phyloP scores from a whole-genome alignment of 768 basidiomycete species.

The Mycena filopes region DNA sequence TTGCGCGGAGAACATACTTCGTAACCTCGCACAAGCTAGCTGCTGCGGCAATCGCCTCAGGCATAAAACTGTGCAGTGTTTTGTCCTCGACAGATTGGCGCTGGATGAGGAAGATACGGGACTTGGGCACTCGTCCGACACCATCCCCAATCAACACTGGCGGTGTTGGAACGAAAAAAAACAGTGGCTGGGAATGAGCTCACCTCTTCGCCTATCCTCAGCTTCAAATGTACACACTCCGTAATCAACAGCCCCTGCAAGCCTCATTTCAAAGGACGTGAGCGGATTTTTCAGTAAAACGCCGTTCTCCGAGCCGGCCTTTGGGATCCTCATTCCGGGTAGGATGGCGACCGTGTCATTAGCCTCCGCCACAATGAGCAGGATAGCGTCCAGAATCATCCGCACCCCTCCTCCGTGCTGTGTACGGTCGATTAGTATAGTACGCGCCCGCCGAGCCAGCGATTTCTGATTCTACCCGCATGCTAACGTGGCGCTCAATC shows the following conservation, averaged over 20 bases:
- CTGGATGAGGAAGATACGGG: constrained; percentile 40
- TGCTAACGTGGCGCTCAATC: constrained; percentile 44
- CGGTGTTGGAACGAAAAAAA: too few relatives aligned
- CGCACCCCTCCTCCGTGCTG: constrained; percentile 41
- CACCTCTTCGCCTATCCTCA: constrained; percentile 38
- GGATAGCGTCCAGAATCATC: constrained; percentile 46
- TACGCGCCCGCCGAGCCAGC: constrained; percentile 9
- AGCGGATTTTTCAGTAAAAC: constrained; percentile 36
- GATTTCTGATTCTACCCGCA: constrained; percentile 41
- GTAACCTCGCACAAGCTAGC: constrained; percentile 41
- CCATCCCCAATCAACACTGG: constrained; percentile 40
- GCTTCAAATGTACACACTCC: constrained; percentile 40
- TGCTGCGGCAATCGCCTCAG: constrained; percentile 45
- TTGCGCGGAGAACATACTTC: constrained; percentile 36
- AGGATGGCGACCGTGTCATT: constrained; percentile 39
- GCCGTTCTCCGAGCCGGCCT: constrained; percentile 37
- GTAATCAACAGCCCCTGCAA: constrained; percentile 44
- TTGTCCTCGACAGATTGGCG: constrained; percentile 35
- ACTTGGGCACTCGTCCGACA: constrained; percentile 36
- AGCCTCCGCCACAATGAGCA: constrained; percentile 39
- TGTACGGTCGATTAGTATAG: constrained; percentile 33
- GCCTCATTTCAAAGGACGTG: constrained; percentile 41
- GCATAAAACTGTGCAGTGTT: constrained; percentile 30
- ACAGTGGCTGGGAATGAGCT: too few relatives aligned
- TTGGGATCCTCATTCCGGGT: constrained; percentile 41